A percentile compares a stretch with the other conserved stretches of the same genome.
Evolutionary conservation across 2,329 filamentous ascomycete genomes (phyloP).

Genomic region (Fusarium sarcochroum): DNA sequence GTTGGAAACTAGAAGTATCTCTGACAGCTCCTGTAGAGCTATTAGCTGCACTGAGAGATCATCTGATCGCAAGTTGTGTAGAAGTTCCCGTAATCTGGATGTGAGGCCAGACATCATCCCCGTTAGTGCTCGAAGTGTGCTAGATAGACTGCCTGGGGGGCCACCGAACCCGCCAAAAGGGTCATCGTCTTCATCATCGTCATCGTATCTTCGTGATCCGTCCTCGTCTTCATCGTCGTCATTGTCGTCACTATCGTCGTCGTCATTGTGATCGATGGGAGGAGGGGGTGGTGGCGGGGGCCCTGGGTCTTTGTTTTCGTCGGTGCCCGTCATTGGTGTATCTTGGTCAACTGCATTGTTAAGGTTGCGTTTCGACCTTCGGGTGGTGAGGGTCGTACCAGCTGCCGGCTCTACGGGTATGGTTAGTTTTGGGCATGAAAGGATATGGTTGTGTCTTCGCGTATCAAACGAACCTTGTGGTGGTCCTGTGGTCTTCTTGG

Average conservation of each 20-base stretch:
- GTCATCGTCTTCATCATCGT: conserved; percentile 78
- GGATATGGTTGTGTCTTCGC: not conserved
- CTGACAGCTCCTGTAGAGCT: conserved; percentile 91
- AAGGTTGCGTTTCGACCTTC: conserved; percentile 68
- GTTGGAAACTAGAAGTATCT: conserved; percentile 93
- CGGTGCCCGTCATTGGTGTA: conserved; percentile 78
- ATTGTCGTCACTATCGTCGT: conserved; percentile 56
- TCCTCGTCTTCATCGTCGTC: conserved; percentile 53
- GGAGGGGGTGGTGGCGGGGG: conserved; percentile 61
- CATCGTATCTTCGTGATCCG: conserved; percentile 60
- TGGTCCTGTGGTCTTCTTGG: conserved; percentile 73
- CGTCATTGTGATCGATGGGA: conserved; percentile 53
- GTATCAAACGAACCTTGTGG: conserved; percentile 55
- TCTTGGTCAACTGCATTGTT: conserved; percentile 71
- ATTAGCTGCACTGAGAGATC: conserved; percentile 93
- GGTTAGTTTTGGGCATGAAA: conserved; percentile 26
- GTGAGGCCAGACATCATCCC: conserved; percentile 93
- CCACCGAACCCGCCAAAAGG: conserved; percentile 78
- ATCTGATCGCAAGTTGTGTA: conserved; percentile 82
- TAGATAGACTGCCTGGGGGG: conserved; percentile 75
- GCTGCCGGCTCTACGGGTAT: conserved; percentile 52
- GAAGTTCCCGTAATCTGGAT: conserved; percentile 81
- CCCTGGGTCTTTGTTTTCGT: conserved; percentile 64
- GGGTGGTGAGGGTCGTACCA: conserved; percentile 56
- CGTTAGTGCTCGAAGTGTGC: conserved; percentile 86